Conservation (phyloP, 495 filamentous ascomycete genomes). For the Penicillium pulvis region DNA sequence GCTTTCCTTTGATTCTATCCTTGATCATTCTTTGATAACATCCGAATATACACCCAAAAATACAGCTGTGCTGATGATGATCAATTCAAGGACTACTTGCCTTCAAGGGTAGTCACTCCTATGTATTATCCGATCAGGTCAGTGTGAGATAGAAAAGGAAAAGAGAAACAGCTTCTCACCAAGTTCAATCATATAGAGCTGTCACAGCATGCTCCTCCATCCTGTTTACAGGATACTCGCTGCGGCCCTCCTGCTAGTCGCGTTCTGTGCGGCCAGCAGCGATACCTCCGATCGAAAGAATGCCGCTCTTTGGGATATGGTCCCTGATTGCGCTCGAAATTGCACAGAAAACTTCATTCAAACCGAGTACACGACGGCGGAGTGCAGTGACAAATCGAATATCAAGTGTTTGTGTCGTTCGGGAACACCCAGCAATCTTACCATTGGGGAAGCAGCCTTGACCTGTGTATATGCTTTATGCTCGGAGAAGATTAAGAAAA, state of each 20-base stretch:
- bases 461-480: conserved; percentile 60
- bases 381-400: conserved; percentile 50
- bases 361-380: conserved; percentile 52
- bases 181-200: conserved; percentile 10
- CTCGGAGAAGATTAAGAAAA: conserved; percentile 24
- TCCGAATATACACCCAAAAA: background rate
- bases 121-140: conserved; percentile 26
- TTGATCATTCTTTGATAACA: conserved; percentile 5
- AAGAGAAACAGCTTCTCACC: background rate
- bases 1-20: conserved; percentile 11
- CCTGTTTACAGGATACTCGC: conserved; percentile 29
- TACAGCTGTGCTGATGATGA: conserved; percentile 24
- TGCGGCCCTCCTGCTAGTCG: conserved; percentile 28
- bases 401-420: conserved; percentile 65
- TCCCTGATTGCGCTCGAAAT: conserved; percentile 64
- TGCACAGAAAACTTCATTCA: conserved; percentile 66
- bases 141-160: conserved; percentile 2
- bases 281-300: conserved; percentile 20
- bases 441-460: conserved; percentile 68
- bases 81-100: conserved; percentile 22
- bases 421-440: conserved; percentile 61
- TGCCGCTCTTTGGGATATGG: conserved; percentile 34
- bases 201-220: conserved; percentile 40
- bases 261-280: conserved; percentile 13
- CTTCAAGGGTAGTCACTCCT: conserved; percentile 30